phyloP scores from a whole-genome alignment of 2,329 filamentous ascomycete genomes.

The Mycosphaerella arachidis region DNA sequence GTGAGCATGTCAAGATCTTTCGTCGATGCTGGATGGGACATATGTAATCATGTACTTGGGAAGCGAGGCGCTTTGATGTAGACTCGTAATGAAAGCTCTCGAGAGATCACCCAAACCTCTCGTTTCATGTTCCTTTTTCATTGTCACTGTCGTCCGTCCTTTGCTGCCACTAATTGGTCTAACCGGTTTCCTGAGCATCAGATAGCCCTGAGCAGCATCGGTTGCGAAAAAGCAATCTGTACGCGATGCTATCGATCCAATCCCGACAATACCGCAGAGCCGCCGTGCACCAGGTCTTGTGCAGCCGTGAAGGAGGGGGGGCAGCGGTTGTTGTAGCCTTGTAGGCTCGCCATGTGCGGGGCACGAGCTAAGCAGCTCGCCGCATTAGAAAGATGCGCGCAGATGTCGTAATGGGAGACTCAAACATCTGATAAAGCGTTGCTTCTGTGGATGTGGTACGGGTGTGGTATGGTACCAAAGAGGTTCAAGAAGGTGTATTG shows the following conservation, averaged over 20 bases:
- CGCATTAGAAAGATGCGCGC: slow-evolving; percentile 2
- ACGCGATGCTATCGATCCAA: background rate
- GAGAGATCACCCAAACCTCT: background rate
- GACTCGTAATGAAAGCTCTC: background rate
- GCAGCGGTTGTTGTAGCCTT: background rate
- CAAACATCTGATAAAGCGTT: slow-evolving; percentile 1
- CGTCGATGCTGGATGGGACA: background rate
- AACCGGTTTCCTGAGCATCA: too few species aligned
- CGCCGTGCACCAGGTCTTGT: background rate
- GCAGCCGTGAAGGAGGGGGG: background rate
- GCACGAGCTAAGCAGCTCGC: background rate
- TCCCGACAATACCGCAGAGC: background rate
- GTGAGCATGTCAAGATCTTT: background rate
- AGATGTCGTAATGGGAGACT: background rate
- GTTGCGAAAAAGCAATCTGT: background rate
- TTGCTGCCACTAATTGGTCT: background rate
- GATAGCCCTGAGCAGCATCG: background rate
- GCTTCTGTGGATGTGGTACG: background rate
- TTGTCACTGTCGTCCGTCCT: background rate
- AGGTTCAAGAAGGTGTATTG: background rate
- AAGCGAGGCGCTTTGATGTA: background rate
- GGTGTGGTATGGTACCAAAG: background rate
- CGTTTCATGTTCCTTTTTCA: background rate
- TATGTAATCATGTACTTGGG: background rate
- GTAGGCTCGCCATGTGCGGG: background rate